Conservation (phyloP, 768 basidiomycete genomes). For the Hysterangium stoloniferum region DNA sequence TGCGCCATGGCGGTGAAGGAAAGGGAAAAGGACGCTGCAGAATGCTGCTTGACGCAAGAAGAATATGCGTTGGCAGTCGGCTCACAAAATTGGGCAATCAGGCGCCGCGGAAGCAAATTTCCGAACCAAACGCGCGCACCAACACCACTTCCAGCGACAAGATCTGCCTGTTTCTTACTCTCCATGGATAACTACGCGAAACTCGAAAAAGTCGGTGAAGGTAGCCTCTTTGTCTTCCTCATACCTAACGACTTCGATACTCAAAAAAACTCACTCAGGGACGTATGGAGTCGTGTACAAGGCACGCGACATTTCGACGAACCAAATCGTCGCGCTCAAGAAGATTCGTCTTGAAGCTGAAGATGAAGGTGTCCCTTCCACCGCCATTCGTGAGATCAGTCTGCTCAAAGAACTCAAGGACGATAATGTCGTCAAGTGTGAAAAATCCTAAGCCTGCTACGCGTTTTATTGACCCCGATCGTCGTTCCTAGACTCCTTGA, state of each 20-base stretch:
- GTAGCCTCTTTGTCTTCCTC: slow-evolving; percentile 33
- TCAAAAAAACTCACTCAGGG: slow-evolving; percentile 61
- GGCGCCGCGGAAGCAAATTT: slow-evolving; percentile 8
- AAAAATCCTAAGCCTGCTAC: slow-evolving; percentile 9
- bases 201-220: slow-evolving; percentile 87
- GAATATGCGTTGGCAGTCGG: slow-evolving; percentile 8
- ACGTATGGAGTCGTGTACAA: slow-evolving; percentile 99
- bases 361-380: slow-evolving; percentile 97
- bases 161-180: not conserved
- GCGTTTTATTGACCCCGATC: not conserved
- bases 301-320: slow-evolving; percentile 72
- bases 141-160: not conserved
- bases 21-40: not conserved
- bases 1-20: slow-evolving; percentile 46
- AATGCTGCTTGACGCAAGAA: not conserved
- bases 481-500: slow-evolving; percentile 65
- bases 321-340: slow-evolving; percentile 90
- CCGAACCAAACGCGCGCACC: not conserved
- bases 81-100: not conserved
- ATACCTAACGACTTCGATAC: not conserved
- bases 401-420: slow-evolving; percentile 94
- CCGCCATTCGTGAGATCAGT: slow-evolving; percentile 97
- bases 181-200: slow-evolving; percentile 73
- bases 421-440: slow-evolving; percentile 89
- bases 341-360: slow-evolving; percentile 98